Percentiles rank a stretch among this genome's conserved stretches.
phyloP scores from a whole-genome alignment of 139 green algal genomes.

The Tetratostichococcus sp. region DNA sequence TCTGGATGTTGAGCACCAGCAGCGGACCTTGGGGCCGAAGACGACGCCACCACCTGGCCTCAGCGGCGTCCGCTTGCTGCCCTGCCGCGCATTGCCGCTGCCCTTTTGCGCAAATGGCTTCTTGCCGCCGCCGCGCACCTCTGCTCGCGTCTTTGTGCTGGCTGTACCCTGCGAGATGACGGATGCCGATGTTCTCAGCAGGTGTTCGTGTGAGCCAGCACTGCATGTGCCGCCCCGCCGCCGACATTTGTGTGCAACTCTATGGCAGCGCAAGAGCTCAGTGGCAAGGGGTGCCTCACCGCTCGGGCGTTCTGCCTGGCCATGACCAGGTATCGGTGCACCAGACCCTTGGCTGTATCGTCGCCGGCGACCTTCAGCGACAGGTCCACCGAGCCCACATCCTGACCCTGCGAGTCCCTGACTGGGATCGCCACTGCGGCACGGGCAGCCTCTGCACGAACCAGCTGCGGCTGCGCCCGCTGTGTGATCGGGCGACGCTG shows the following conservation, averaged over 20 bases:
- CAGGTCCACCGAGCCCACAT: constrained; percentile 54
- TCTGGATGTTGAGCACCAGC: no score
- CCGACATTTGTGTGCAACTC: no score
- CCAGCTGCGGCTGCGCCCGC: not conserved
- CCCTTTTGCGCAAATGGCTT: constrained; percentile 99
- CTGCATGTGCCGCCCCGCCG: no score
- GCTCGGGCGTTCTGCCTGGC: constrained; percentile 72
- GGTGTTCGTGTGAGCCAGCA: no score
- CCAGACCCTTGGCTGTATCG: constrained; percentile 77
- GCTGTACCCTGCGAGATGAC: constrained; percentile 75
- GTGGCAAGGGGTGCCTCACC: no score
- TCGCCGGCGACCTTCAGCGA: constrained; percentile 66
- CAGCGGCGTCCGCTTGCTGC: constrained; percentile 78
- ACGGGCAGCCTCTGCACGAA: not conserved
- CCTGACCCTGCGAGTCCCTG: constrained; percentile 57
- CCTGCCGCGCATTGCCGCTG: constrained; percentile 85
- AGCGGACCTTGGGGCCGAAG: constrained; percentile 91
- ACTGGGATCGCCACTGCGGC: constrained; percentile 36
- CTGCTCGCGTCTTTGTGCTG: constrained; percentile 82
- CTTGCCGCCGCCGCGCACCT: constrained; percentile 92
- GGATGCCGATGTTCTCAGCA: not conserved
- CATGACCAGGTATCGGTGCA: constrained; percentile 88
- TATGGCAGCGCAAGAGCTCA: not conserved
- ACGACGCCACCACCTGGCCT: constrained; percentile 88
- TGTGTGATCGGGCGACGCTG: not conserved